Base-by-base conservation (phyloP, 345 rosid species). In the Corchorus capsularis region DNA sequence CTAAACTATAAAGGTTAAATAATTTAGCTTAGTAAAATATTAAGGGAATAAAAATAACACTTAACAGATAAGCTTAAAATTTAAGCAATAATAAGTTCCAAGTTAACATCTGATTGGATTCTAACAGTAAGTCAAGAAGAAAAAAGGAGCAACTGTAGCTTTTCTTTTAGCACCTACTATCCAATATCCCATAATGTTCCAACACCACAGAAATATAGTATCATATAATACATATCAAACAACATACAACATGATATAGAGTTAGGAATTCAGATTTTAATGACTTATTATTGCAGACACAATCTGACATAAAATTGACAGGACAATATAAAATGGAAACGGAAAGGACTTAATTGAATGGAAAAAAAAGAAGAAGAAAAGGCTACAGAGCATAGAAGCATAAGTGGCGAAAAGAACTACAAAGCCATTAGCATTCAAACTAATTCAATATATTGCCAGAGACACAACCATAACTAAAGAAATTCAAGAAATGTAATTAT, bases 81-180 rank as follows among this genome's bases (percentile, higher is more conserved):
- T 45, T 45, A 45, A 7, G 47, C 8, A 45, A 45, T 1, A 45
- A 45, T 4, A 9, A 45, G 9, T 45, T 45, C 8, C 8, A 45
- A 45, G 47, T 45, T 6, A 45, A 39, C 5, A 39, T 39, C 43
- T 39, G 47, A 45, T 5, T 8, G 47, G 8, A 6, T 5, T 45
- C 47, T 39, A 45, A 45, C 2, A 41, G 6, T 41, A 45, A 45
- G 47, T 4, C 47, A 7, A 45, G 9, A 45, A 45, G 47, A 8
- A 8, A 45, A 45, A 45, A 45, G 47, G 7, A 41, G 45, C 45
- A 27, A 41, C 45, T 1, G 10, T 45, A 7, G 10, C 47, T 14
- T 13, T 60, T 34, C 64, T 60, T 20, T 72, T 65, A 32, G 76
- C 70, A 19, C 60, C 64, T 20, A 57, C 34, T 69, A 74, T 39